These are phyloP conservation scores for Phalaenopsis hybrid DNA, from an alignment of 116 monocot species.

Conservation along the genomic window DNA sequence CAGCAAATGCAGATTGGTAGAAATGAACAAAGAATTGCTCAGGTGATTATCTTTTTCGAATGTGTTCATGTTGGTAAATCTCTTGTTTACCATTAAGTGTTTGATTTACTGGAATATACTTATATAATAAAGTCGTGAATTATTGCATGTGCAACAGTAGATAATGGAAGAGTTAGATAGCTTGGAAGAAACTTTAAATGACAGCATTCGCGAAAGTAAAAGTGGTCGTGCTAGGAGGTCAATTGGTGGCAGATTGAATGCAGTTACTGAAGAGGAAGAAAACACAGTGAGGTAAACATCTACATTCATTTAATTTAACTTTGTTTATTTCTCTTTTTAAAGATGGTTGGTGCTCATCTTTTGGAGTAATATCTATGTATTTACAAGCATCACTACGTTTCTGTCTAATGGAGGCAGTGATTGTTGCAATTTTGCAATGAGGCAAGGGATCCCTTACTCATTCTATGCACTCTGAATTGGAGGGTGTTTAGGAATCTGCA, in stretches of 20 bases:
- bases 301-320: not conserved
- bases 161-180: conserved; percentile 95
- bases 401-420: not conserved
- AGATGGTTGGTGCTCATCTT: not conserved
- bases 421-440: not conserved
- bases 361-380: not conserved
- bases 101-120: not conserved
- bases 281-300: conserved; percentile 47
- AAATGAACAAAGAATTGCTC: conserved; percentile 86
- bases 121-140: not conserved
- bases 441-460: not conserved
- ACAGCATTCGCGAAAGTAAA: conserved; percentile 89
- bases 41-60: conserved; percentile 36
- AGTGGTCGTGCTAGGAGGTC: conserved; percentile 67
- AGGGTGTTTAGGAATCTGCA: not conserved
- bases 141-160: conserved; percentile 26
- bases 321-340: not conserved
- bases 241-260: conserved; percentile 34
- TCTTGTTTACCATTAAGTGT: not conserved
- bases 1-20: conserved; percentile 99
- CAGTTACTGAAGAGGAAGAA: conserved; percentile 59
- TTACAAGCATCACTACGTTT: not conserved
- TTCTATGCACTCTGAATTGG: not conserved
- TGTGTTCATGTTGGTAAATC: not conserved
- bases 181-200: conserved; percentile 96